A percentile compares a stretch with the other conserved stretches of the same genome.
Evolutionary conservation across 1,284 basidiomycete species (phyloP).

Genomic region (Cerioporus squamosus): DNA sequence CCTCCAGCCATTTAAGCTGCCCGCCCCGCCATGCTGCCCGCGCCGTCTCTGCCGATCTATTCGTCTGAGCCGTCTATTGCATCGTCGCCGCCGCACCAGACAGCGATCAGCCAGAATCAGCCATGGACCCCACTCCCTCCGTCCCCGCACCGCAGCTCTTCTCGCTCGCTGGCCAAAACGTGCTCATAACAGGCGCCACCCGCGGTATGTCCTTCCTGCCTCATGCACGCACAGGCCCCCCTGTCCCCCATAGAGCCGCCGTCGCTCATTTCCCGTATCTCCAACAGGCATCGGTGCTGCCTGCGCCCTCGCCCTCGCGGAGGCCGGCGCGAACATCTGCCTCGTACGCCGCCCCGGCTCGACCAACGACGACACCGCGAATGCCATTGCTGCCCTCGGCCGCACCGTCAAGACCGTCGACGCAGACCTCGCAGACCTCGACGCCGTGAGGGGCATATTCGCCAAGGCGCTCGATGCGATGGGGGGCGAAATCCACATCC

Average conservation of each 20-base stretch:
- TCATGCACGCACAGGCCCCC: slow-evolving; percentile 19
- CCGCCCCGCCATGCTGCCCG: slow-evolving; percentile 9
- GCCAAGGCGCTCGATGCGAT: slow-evolving; percentile 64
- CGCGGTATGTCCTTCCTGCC: slow-evolving; percentile 35
- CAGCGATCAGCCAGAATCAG: slow-evolving; percentile 2
- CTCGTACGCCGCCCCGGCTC: slow-evolving; percentile 67
- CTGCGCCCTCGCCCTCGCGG: slow-evolving; percentile 71
- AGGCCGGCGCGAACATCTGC: slow-evolving; percentile 84
- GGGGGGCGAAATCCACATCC: slow-evolving; percentile 78
- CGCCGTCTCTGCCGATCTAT: slow-evolving; percentile 4
- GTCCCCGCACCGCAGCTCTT: slow-evolving; percentile 59
- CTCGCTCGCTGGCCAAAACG: slow-evolving; percentile 60
- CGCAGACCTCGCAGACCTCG: slow-evolving; percentile 77
- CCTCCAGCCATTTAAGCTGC: slow-evolving; percentile 12
- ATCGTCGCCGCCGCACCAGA: neutral
- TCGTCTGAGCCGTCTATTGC: slow-evolving; percentile 10
- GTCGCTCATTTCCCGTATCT: slow-evolving; percentile 20
- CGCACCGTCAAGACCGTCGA: slow-evolving; percentile 58
- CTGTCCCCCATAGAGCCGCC: slow-evolving; percentile 7
- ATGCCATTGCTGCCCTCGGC: slow-evolving; percentile 53
- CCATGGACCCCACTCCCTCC: slow-evolving; percentile 50
- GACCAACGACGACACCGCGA: slow-evolving; percentile 60
- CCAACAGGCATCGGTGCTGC: slow-evolving; percentile 72
- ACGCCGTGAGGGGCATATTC: slow-evolving; percentile 70
- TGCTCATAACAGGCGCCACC: slow-evolving; percentile 74